phyloP scores from a whole-genome alignment of 208 protist genomes.

The Crithidia acanthocephali region DNA sequence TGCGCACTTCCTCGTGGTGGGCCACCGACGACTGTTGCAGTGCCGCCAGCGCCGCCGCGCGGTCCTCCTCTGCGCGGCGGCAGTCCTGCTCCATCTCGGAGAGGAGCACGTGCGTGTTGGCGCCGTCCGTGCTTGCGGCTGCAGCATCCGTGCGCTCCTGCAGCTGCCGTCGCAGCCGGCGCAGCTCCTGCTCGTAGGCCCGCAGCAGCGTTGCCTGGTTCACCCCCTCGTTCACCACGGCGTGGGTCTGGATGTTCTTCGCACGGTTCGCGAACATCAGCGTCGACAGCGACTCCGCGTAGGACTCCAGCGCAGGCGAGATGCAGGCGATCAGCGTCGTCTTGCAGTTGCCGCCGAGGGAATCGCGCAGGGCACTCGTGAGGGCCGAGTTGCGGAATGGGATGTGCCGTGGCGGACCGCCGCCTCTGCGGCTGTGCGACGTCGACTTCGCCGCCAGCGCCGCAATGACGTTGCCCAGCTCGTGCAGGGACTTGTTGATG shows the following conservation, averaged over 20 bases:
- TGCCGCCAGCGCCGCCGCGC: constrained; percentile 63
- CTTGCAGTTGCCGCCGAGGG: constrained; percentile 96
- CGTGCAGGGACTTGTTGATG: constrained; percentile 94
- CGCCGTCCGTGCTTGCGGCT: constrained; percentile 10
- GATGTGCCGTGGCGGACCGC: constrained; percentile 67
- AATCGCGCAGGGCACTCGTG: constrained; percentile 94
- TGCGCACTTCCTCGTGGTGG: constrained; percentile 45
- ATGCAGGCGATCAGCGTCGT: constrained; percentile 92
- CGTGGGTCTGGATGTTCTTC: constrained; percentile 61
- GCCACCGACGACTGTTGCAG: constrained; percentile 55
- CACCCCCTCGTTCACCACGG: constrained; percentile 78
- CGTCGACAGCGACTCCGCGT: constrained; percentile 83
- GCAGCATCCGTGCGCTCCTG: constrained; percentile 37
- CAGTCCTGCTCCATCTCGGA: constrained; percentile 43
- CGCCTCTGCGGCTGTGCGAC: constrained; percentile 54
- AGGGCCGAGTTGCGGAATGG: constrained; percentile 97
- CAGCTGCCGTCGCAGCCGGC: constrained; percentile 52
- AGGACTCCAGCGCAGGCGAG: constrained; percentile 70
- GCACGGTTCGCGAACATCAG: constrained; percentile 83
- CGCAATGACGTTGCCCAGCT: constrained; percentile 90
- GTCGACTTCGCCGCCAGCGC: constrained; percentile 78
- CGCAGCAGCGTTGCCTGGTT: constrained; percentile 63
- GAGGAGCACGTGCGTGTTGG: constrained; percentile 21
- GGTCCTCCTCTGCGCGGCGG: constrained; percentile 37
- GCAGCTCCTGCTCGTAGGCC: constrained; percentile 68